Evolutionary conservation across 2,329 filamentous ascomycete species (phyloP), one percentile per base, ranked within the genome.

Genomic region (Metarhizium anisopliae): DNA sequence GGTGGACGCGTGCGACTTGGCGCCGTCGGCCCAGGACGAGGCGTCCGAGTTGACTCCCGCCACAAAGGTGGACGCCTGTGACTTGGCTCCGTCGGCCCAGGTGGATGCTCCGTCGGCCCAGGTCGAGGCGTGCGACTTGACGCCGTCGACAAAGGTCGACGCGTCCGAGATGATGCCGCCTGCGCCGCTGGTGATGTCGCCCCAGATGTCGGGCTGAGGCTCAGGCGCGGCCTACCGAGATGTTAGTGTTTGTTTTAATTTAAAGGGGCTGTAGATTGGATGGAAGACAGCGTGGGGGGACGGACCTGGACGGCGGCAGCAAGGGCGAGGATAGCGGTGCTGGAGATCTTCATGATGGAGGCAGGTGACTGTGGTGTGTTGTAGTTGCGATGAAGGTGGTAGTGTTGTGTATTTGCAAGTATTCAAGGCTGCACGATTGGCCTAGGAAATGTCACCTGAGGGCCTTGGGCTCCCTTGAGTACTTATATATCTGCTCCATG

Each of bases 271-370:
- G 51, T 8, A 4, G 20, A n/a, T 6, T 43, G 40, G 16, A 43
- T 2, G 13, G 51, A 20, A 35, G 32, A 35, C 7, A 1, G 32
- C 7, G 32, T 35, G 6, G 6, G 32, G 35, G 25, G 20, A 61
- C 25, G 59, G 38, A 70, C 69, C 61, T 68, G 59, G 58, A 63
- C 66, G 47, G 64, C 58, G 55, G 68, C 66, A 52, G 65, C 65
- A 49, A 72, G 60, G 59, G 66, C 63, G 55, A 70, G 57, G 58
- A 70, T 47, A 54, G 66, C 61, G 49, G 64, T 59, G 60, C 63
- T 63, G 63, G 68, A 65, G 67, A 71, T 69, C 68, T 72, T 72
- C 72, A 74, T 73, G 56, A 47, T 63, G 63, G 56, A 54, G 58
- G 55, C 58, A 38, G 35, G n/a, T 40, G 16, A n/a, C 1, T 14